Evolutionary conservation across 2,329 filamentous ascomycete species (phyloP).

Genomic region (Diplodia sapinea): DNA sequence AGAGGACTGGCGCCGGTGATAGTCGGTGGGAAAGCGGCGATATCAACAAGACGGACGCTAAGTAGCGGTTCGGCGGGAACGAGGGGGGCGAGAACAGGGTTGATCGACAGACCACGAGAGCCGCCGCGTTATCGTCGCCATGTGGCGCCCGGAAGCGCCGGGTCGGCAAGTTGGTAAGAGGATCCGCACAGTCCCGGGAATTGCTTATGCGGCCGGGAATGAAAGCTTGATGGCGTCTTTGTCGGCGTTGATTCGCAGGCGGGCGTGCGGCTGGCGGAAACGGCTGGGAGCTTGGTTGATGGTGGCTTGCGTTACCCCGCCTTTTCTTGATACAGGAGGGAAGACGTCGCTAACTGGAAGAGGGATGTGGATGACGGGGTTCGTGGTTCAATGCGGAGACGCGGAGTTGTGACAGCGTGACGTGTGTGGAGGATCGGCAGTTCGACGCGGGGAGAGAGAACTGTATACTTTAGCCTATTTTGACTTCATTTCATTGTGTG

Average conservation of each 20-base stretch:
- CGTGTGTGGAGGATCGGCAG: slow-evolving; percentile 9
- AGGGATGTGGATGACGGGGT: slow-evolving; percentile 12
- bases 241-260: neutral
- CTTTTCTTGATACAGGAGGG: neutral
- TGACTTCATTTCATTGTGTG: neutral
- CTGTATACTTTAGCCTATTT: slow-evolving; percentile 1
- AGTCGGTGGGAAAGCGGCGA: too few species aligned
- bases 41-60: too few species aligned
- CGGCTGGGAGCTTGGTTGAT: neutral
- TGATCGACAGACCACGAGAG: neutral
- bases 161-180: neutral
- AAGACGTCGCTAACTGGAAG: neutral
- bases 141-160: neutral
- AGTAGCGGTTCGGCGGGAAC: too few species aligned
- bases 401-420: slow-evolving; percentile 6
- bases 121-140: neutral
- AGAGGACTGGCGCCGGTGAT: too few species aligned
- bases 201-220: neutral
- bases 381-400: neutral
- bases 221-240: neutral
- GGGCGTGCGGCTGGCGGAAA: neutral
- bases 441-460: neutral
- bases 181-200: neutral
- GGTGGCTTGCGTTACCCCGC: neutral
- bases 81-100: neutral